Conservation (phyloP, 148 eudicot species). For the Dysphania ambrosioides region DNA sequence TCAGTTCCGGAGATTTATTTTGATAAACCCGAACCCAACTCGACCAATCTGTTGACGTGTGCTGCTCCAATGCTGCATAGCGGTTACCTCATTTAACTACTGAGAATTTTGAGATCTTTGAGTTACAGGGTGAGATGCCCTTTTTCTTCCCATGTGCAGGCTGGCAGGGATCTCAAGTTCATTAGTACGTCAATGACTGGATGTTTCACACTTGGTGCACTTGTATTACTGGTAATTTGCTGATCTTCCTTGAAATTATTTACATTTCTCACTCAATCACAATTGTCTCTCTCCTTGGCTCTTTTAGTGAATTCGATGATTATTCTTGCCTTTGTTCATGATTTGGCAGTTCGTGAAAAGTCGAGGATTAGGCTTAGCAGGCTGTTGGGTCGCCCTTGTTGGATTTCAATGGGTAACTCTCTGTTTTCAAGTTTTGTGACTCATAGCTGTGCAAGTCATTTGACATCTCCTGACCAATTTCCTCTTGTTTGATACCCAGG, state of each 20-base stretch:
- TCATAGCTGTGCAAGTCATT: slow-evolving; percentile 1
- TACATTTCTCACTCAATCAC: not conserved
- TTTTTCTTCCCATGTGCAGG: slow-evolving; percentile 44
- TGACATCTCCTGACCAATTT: slow-evolving; percentile 1
- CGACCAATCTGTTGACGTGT: not conserved
- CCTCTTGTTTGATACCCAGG: slow-evolving; percentile 30
- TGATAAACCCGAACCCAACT: not conserved
- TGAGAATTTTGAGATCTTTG: not conserved
- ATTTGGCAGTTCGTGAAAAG: slow-evolving; percentile 44
- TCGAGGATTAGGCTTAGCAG: slow-evolving; percentile 53
- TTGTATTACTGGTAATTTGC: slow-evolving; percentile 58
- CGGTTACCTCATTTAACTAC: not conserved
- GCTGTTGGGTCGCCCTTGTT: slow-evolving; percentile 73
- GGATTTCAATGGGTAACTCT: slow-evolving; percentile 68
- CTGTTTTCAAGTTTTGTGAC: not conserved
- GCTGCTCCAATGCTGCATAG: not conserved
- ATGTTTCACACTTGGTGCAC: slow-evolving; percentile 56
- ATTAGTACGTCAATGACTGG: slow-evolving; percentile 72
- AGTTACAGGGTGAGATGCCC: not conserved
- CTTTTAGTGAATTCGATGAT: not conserved
- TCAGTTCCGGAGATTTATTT: not conserved
- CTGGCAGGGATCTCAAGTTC: slow-evolving; percentile 80
- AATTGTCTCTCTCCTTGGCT: not conserved
- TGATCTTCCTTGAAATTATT: not conserved
- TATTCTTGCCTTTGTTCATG: not conserved